Evolutionary conservation across 768 basidiomycete species (phyloP), one percentile per base, ranked within the genome.

Genomic region (Trametes villosa): DNA sequence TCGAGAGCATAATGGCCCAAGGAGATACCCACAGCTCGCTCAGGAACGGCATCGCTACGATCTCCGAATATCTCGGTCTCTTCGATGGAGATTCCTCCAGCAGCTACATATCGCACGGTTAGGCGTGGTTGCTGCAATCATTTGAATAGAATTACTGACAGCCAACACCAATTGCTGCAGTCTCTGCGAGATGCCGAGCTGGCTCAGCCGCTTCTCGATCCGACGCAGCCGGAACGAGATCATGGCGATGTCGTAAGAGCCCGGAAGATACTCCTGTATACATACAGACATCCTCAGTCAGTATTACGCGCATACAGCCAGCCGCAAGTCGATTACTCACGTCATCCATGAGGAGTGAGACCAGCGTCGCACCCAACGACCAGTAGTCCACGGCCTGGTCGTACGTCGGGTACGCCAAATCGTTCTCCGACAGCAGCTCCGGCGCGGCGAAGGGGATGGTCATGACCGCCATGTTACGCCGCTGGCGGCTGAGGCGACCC

Each of bases 381-480:
- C 80, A 83, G 70, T 77, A 80, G 63, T 83, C 81, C 20, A 80
- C 76, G 18, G 77, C 76, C 34, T 75, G 75, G 24, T 77, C 77
- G 70, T 84, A 84, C 12, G 79, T 80, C 47, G 47, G 75, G 69
- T 64, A 79, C 8, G 29, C 46, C 17, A 22, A 13, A 9, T 36
- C 27, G 18, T 58, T 57, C 11, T 53, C 52, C 3, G 42, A 24
- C 31, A 70, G 49, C 24, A 70, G 17, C 49, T 72, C 71, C 7
- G 71, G 71, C 8, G 69, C 71, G 7, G 70, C 67, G 47, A 63
- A 72, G 1, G 53, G 50, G 2, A 57, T 22, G 4, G 69, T 70
- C 29, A 62, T 44, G 22, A 69, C 47, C 29, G 60, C 42, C 11
- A 53, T 33, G n/a, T 47, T 61, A 0, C 27, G 30, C 5, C 31